phyloP scores from a whole-genome alignment of 1,139 yeast species.

The Geotrichum fermentans region DNA sequence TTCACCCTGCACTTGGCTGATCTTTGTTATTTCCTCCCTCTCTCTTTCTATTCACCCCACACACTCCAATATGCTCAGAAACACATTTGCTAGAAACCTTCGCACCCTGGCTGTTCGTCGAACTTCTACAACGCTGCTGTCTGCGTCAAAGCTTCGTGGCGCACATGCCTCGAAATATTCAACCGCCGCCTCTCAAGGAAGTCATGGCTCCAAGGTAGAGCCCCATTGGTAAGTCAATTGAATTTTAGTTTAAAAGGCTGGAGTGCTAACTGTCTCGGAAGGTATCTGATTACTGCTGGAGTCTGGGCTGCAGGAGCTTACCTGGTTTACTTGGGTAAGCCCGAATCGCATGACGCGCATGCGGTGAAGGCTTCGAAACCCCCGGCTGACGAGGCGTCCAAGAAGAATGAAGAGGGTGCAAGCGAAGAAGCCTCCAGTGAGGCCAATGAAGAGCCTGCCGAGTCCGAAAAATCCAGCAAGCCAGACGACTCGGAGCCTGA shows the following conservation, averaged over 20 bases:
- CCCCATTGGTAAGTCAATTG: background rate
- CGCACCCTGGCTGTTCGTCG: background rate
- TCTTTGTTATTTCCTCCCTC: background rate
- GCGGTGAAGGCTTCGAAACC: too few relatives aligned
- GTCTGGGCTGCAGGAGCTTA: background rate
- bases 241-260: background rate
- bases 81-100: background rate
- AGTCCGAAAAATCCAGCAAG: background rate
- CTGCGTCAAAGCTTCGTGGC: background rate
- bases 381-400: too few relatives aligned
- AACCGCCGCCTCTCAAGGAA: background rate
- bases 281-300: background rate
- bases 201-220: background rate
- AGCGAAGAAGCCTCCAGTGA: background rate
- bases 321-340: background rate
- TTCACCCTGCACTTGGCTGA: background rate
- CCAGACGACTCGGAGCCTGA: background rate
- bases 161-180: background rate
- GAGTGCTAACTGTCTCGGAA: too few relatives aligned
- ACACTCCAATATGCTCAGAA: background rate
- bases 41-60: background rate
- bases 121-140: too few relatives aligned
- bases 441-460: background rate
- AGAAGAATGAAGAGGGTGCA: background rate
- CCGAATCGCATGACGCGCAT: background rate